phyloP scores from a whole-genome alignment of 2,329 filamentous ascomycete species.

The Amauroascus niger region DNA sequence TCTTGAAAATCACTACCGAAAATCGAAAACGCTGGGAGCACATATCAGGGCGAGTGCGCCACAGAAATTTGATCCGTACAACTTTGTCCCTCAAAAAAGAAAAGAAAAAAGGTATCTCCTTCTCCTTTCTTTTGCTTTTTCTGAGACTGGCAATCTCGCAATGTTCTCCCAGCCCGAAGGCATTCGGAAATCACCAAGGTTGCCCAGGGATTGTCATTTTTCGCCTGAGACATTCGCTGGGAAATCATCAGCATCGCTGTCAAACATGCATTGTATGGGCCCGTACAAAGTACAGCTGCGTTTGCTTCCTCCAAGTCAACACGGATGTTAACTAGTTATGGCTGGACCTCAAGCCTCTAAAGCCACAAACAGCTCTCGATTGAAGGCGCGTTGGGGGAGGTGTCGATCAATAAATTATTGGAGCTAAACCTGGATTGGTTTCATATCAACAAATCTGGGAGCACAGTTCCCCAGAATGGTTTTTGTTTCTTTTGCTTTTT shows the following conservation, averaged over 20 bases:
- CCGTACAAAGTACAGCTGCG: no score
- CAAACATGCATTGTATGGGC: no score
- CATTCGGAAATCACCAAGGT: no score
- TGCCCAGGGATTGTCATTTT: no score
- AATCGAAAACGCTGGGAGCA: slow-evolving; percentile 4
- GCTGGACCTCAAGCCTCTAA: not conserved
- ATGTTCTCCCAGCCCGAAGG: no score
- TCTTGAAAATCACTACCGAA: slow-evolving; percentile 8
- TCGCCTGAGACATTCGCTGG: no score
- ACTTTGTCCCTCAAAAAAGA: not conserved
- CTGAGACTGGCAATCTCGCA: no score
- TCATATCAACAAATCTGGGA: not conserved
- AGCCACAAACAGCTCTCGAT: not conserved
- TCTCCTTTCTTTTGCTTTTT: not conserved
- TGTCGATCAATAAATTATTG: not conserved
- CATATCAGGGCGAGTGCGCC: slow-evolving; percentile 1
- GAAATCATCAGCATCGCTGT: no score
- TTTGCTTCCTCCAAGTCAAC: no score
- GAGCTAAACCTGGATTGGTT: not conserved
- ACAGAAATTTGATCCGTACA: slow-evolving; percentile 6
- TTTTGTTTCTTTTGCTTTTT: not conserved
- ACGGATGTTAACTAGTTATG: not conserved
- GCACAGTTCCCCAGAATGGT: not conserved
- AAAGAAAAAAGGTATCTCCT: not conserved
- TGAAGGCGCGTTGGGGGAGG: not conserved